Evolutionary conservation across 2,329 filamentous ascomycete genomes (phyloP).

Genomic region (Calonectria honghensis): DNA sequence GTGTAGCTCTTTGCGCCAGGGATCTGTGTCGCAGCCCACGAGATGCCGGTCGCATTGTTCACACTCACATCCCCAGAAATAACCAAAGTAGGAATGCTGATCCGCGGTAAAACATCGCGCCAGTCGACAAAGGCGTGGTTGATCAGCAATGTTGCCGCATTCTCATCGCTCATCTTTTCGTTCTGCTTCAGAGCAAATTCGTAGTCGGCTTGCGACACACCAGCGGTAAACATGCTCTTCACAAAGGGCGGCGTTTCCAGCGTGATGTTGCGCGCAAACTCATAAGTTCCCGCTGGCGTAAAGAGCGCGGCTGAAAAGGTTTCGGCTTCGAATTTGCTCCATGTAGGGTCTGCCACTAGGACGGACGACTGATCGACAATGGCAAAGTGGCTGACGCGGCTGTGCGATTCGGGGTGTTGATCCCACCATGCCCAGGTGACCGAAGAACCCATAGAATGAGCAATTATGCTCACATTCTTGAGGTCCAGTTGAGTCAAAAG

Average conservation of each 20-base stretch:
- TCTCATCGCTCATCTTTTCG: constrained; percentile 17
- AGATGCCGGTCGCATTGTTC: constrained; percentile 7
- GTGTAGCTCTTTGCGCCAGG: constrained; percentile 12
- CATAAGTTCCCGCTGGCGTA: not conserved
- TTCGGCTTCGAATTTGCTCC: not conserved
- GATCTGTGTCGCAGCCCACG: constrained; percentile 7
- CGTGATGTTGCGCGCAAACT: constrained; percentile 7
- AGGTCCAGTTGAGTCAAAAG: constrained; percentile 53
- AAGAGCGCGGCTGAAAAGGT: constrained; percentile 9
- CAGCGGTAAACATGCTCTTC: constrained; percentile 8
- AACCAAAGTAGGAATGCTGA: not conserved
- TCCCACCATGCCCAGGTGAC: constrained; percentile 59
- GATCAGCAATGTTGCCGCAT: not conserved
- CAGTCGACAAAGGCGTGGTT: constrained; percentile 9
- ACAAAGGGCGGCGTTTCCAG: constrained; percentile 8
- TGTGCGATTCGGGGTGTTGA: constrained; percentile 51
- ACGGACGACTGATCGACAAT: constrained; percentile 4
- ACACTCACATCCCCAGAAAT: constrained; percentile 7
- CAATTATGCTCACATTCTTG: constrained; percentile 56
- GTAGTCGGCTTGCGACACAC: not conserved
- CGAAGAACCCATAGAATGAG: constrained; percentile 60
- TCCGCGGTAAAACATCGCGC: not conserved
- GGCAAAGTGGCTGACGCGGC: constrained; percentile 51
- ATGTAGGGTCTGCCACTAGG: constrained; percentile 6
- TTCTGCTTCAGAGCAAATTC: constrained; percentile 6